Evolutionary conservation across 257 asterid genomes (phyloP).

Genomic region (Ilex aquifolium): DNA sequence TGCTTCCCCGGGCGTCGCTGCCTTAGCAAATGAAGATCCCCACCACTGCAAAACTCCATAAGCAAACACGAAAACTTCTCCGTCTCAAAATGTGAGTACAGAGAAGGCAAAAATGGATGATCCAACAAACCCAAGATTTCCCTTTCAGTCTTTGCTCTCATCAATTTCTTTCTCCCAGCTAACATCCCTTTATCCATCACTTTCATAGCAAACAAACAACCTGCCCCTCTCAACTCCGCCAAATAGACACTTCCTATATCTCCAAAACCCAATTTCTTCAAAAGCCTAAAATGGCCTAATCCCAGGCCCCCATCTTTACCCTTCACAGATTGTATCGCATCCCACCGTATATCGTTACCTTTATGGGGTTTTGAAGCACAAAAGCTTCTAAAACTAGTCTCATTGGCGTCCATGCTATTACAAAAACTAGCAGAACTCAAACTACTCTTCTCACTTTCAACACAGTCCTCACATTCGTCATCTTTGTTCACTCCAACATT

Average conservation of each 20-base stretch:
- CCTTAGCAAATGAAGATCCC: slow-evolving; percentile 87
- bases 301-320: slow-evolving; percentile 60
- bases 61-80: slow-evolving; percentile 81
- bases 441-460: slow-evolving; percentile 35
- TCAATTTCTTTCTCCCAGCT: slow-evolving; percentile 68
- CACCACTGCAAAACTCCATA: slow-evolving; percentile 96
- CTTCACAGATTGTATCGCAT: slow-evolving; percentile 51
- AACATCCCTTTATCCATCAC: slow-evolving; percentile 88
- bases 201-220: slow-evolving; percentile 74
- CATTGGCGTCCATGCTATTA: slow-evolving; percentile 30
- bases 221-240: slow-evolving; percentile 69
- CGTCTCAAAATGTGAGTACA: slow-evolving; percentile 78
- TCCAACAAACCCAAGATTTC: slow-evolving; percentile 71
- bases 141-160: slow-evolving; percentile 82
- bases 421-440: slow-evolving; percentile 31
- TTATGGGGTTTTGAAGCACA: slow-evolving; percentile 74
- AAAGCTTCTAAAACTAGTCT: slow-evolving; percentile 47
- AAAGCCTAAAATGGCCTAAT: slow-evolving; percentile 66
- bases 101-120: slow-evolving; percentile 89
- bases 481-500: slow-evolving; percentile 12
- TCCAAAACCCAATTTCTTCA: slow-evolving; percentile 88
- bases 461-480: slow-evolving; percentile 23
- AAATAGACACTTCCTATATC: slow-evolving; percentile 91
- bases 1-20: slow-evolving; percentile 78
- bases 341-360: slow-evolving; percentile 76